Base-by-base conservation (phyloP, 352 stramenopile genomes). In the Pythium brassicae region DNA sequence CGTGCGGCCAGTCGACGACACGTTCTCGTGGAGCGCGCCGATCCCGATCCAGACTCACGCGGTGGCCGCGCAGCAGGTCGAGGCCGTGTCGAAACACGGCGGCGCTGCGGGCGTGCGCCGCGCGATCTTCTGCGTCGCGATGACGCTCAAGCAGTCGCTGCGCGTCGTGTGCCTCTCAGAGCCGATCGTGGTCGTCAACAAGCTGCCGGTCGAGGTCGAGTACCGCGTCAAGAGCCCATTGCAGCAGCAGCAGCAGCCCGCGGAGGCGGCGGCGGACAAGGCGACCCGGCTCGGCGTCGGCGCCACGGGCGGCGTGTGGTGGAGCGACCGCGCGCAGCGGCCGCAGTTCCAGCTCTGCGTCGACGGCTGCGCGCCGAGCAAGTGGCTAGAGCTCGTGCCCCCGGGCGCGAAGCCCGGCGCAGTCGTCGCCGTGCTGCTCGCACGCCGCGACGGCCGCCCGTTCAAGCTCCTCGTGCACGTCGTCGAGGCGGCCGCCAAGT, bases 161-260 rank as follows among this genome's bases (percentile, higher is more conserved):
- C 77, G 82, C 1, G 65, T 81, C 20, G 76, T 94, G 20, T 69
- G 69, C 12, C 65, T 94, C 35, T 74, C 69, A 3, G 80, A 94
- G 49, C 81, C 84, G 9, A 74, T 92, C 44, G 71, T 83, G n/a
- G 48, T 94, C 6, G 65, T 91, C 4, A 94, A 94, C 49, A 94
- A 94, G 55, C 69, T 92, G 1, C 82, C 84, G 4, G 74, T 91
- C 12, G 62, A 71, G n/a, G 19, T 94, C 15, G 68, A 67, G 23
- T 94, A 74, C 40, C 68, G 73, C 40, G 65, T 85, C 7, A 73
- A 71, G 29, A 86, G 74, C 26, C 58, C 75, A 0, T 53, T 57
- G 15, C 60, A 66, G 37, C 71, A 63, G n/a, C 59, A 62, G n/a
- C n/a, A n/a, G n/a, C n/a, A n/a, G n/a, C n/a, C n/a, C n/a, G n/a